Percentiles rank a stretch among this genome's conserved stretches.
Evolutionary conservation across 1,284 basidiomycete genomes (phyloP).

Genomic region (Porogramme epimiltina): DNA sequence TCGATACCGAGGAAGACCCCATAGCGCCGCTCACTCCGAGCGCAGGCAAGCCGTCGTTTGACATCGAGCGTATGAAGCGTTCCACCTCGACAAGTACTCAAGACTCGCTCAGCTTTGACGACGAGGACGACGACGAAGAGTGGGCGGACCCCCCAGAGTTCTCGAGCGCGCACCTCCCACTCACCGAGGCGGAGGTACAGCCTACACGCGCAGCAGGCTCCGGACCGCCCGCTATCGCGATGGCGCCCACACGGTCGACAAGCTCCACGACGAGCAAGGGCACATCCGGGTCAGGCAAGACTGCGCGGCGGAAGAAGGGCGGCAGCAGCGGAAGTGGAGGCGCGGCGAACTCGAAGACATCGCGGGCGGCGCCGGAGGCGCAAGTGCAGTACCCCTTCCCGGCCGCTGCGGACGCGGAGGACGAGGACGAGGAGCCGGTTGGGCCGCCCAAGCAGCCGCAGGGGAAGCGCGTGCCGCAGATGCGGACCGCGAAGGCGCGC

Average conservation of each 20-base stretch:
- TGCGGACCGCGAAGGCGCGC: slow-evolving; percentile 70
- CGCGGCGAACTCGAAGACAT: slow-evolving; percentile 4
- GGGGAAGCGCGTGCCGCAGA: slow-evolving; percentile 41
- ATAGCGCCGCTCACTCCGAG: slow-evolving; percentile 68
- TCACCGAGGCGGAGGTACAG: too few relatives aligned
- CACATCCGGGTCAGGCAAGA: slow-evolving; percentile 25
- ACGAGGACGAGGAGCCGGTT: slow-evolving; percentile 30
- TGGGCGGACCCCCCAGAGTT: slow-evolving; percentile 57
- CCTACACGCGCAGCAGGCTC: too few relatives aligned
- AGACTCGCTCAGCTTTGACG: slow-evolving; percentile 30
- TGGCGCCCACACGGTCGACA: slow-evolving; percentile 26
- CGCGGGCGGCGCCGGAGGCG: slow-evolving; percentile 18
- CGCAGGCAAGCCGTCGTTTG: slow-evolving; percentile 47
- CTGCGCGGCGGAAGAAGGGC: slow-evolving; percentile 27
- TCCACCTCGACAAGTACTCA: slow-evolving; percentile 17
- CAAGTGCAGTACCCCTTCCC: slow-evolving; percentile 63
- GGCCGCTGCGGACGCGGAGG: slow-evolving; percentile 40
- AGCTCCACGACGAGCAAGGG: slow-evolving; percentile 28
- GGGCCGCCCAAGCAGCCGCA: slow-evolving; percentile 6
- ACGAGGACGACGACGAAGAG: slow-evolving; percentile 67
- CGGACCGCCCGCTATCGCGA: slow-evolving; percentile 9
- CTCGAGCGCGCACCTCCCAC: slow-evolving; percentile 36
- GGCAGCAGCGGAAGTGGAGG: slow-evolving; percentile 9
- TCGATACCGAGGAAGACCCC: slow-evolving; percentile 68
- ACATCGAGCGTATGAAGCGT: slow-evolving; percentile 28